Evolutionary conservation across 1,284 basidiomycete species (phyloP), one percentile per base, ranked within the genome.

Genomic region (Ganoderma sinense): DNA sequence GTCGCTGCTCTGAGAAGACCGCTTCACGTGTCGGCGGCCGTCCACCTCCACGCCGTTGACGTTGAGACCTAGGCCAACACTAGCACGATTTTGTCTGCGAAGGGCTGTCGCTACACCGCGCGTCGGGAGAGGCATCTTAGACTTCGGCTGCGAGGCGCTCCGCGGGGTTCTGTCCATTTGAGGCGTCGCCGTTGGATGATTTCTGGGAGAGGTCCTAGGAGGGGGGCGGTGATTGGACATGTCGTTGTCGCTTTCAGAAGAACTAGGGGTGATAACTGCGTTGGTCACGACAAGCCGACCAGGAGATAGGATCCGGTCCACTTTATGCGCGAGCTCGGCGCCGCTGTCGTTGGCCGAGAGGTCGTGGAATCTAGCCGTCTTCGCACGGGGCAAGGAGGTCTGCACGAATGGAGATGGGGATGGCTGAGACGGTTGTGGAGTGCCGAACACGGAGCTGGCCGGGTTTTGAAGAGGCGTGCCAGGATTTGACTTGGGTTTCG

Each of bases 221-320:
- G 70, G 67, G 4, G 51, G 66, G 7, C 69, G 68, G 31, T 60
- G 23, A 41, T 6, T 2, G 23, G 59, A 61, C 3, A 58, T 56
- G 64, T 56, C 78, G 72, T 69, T 70, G 77, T 83, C 70, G 83
- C 85, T 66, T 75, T 80, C 84, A 29, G 84, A 84, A 3, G 86
- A 86, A 51, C 84, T 85, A 1, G 84, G 78, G 3, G 83, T 76
- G 31, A 87, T 82, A 33, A 84, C 82, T 0, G 85, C 85, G 69
- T 90, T 90, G 4, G 87, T 82, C 4, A 91, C 86, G 4, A 86
- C 84, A 3, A 91, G 78, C 53, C 83, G 58, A 82, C 45, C 86
- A 78, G 65, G 79, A 75, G 64, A 84, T 76, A 73, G 79, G 5
- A 67, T 67, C 7, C 70, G 75, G 11, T 75, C 75, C 23, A 78